These are phyloP conservation scores for Eucalyptus polybractea DNA, from an alignment of 345 rosid genomes.

Conservation along the genomic window DNA sequence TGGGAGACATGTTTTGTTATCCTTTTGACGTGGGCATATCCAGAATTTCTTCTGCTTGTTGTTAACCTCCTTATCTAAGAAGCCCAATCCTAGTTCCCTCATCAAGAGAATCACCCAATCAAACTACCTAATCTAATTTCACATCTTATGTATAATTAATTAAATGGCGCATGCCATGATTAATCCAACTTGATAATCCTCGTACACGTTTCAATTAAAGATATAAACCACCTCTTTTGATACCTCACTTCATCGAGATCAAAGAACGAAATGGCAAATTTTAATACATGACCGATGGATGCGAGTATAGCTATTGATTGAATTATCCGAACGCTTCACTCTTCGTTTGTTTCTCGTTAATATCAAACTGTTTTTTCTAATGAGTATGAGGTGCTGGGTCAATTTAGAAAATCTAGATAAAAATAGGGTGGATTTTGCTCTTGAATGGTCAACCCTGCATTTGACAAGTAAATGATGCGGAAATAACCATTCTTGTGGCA, in stretches of 20 bases:
- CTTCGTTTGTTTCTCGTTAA: not conserved
- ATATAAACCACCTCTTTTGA: not conserved
- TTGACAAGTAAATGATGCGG: not conserved
- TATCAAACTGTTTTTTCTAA: rapidly evolving
- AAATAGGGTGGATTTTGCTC: not conserved
- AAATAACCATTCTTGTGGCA: no score
- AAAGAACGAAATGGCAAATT: rapidly evolving
- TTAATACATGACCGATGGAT: rapidly evolving
- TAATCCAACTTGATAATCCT: not conserved
- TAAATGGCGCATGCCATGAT: not conserved
- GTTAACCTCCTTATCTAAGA: not conserved
- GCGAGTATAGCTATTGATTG: rapidly evolving
- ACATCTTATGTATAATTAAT: not conserved
- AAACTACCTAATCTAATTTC: not conserved
- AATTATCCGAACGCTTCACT: rapidly evolving
- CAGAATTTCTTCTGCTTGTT: not conserved
- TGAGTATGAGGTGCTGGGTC: rapidly evolving
- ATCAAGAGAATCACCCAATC: not conserved
- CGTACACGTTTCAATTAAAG: rapidly evolving
- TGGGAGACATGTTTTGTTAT: not conserved
- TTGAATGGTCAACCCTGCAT: not conserved
- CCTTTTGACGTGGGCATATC: not conserved
- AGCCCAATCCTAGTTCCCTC: not conserved
- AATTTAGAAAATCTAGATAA: not conserved
- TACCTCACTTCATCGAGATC: not conserved